These are phyloP conservation scores for Thymus mandschuricus DNA, from an alignment of 257 asterid species.

Conservation along the genomic window DNA sequence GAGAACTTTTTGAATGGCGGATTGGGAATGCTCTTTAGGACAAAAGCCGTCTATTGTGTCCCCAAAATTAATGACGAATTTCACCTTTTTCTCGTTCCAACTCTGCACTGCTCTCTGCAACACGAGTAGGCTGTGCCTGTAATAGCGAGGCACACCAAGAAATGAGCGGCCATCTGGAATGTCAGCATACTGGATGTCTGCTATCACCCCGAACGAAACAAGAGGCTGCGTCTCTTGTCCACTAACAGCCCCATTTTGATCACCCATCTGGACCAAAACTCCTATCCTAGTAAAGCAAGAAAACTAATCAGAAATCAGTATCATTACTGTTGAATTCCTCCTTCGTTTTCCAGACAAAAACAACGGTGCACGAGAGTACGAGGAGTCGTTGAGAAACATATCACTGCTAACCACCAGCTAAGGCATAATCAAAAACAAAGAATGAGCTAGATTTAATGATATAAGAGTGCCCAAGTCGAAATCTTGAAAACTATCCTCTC, in stretches of 20 bases:
- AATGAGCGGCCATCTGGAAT: slow-evolving; percentile 92
- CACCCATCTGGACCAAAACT: slow-evolving; percentile 36
- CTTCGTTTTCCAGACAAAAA: not conserved
- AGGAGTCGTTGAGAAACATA: not conserved
- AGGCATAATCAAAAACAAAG: not conserved
- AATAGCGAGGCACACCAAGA: slow-evolving; percentile 93
- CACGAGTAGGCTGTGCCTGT: slow-evolving; percentile 76
- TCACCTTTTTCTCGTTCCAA: slow-evolving; percentile 54
- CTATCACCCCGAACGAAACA: slow-evolving; percentile 84
- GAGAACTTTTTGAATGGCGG: slow-evolving; percentile 54
- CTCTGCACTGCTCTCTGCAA: slow-evolving; percentile 74
- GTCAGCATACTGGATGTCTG: slow-evolving; percentile 96
- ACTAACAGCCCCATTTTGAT: slow-evolving; percentile 50
- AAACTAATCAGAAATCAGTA: not conserved
- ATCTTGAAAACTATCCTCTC: slow-evolving; percentile 4
- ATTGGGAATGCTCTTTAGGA: slow-evolving; percentile 73
- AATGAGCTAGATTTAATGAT: not conserved
- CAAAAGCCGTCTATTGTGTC: slow-evolving; percentile 91
- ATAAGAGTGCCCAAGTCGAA: not conserved
- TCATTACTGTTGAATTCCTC: not conserved
- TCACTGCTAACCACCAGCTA: not conserved
- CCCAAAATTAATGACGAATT: slow-evolving; percentile 78
- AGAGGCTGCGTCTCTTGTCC: slow-evolving; percentile 72
- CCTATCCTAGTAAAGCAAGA: slow-evolving; percentile 38
- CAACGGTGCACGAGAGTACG: not conserved